Conservation (phyloP, 768 basidiomycete genomes). For the Crepidotus variabilis region DNA sequence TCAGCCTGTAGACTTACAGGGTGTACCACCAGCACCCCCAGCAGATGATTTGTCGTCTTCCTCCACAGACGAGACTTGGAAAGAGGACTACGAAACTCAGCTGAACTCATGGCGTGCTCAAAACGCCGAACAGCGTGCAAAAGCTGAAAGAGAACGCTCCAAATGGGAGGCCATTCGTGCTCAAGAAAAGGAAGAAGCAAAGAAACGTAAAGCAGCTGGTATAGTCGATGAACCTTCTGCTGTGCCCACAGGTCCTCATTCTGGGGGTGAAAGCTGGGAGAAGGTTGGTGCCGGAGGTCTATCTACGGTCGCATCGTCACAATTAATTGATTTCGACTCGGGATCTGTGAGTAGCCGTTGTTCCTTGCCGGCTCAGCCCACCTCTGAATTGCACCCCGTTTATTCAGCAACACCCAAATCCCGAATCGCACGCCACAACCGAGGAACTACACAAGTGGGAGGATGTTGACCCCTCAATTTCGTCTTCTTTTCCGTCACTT, state of each 20-base stretch:
- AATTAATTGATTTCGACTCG: conserved; percentile 5
- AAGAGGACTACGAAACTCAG: conserved; percentile 64
- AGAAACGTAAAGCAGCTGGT: conserved; percentile 33
- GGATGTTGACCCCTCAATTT: conserved; percentile 50
- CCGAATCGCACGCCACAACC: conserved; percentile 25
- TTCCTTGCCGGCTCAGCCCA: too few relatives aligned
- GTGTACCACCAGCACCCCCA: conserved; percentile 2
- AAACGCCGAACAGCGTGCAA: conserved; percentile 68
- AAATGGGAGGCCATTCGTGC: conserved; percentile 68
- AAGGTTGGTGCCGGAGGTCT: conserved; percentile 12
- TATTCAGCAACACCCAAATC: conserved; percentile 1
- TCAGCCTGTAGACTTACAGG: neutral
- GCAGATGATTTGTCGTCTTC: conserved; percentile 12
- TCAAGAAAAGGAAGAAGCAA: conserved; percentile 43
- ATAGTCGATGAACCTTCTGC: conserved; percentile 16
- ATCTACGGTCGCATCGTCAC: conserved; percentile 9
- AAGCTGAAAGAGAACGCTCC: conserved; percentile 69
- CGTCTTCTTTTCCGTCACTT: conserved; percentile 77
- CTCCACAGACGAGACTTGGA: conserved; percentile 49
- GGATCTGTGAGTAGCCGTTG: neutral
- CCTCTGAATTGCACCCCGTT: neutral
- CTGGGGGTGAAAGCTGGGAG: conserved; percentile 15
- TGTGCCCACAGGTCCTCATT: neutral
- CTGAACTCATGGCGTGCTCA: conserved; percentile 68
- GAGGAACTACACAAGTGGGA: conserved; percentile 70